These are phyloP conservation scores for Oryza australiensis DNA, from an alignment of 176 grass and related monocot genomes.

Conservation along the genomic window DNA sequence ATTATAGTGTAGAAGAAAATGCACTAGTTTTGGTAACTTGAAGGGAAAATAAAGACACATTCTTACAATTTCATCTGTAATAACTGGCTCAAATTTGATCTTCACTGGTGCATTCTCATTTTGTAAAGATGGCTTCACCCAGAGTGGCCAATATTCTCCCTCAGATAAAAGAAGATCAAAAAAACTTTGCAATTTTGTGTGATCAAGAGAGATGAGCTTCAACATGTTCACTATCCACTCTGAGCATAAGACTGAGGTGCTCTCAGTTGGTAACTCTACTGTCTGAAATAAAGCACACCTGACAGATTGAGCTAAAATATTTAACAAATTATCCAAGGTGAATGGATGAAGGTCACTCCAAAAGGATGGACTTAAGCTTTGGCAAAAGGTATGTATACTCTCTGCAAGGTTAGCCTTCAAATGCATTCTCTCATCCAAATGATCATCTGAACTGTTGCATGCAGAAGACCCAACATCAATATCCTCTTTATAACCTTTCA, in stretches of 20 bases:
- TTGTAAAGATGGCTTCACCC: conserved; percentile 56
- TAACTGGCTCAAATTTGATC: conserved; percentile 28
- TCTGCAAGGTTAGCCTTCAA: conserved; percentile 56
- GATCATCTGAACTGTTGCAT: conserved; percentile 19
- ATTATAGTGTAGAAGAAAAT: neutral
- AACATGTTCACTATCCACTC: conserved; percentile 72
- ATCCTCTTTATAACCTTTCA: conserved; percentile 29
- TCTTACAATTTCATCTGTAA: conserved; percentile 45
- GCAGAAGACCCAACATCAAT: conserved; percentile 13
- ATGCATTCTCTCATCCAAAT: conserved; percentile 40
- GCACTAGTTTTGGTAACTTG: neutral
- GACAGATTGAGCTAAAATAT: conserved; percentile 73
- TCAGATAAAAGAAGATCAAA: conserved; percentile 70
- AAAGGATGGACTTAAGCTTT: conserved; percentile 61
- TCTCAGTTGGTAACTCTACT: conserved; percentile 39
- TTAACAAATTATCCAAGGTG: conserved; percentile 54
- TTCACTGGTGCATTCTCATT: conserved; percentile 32
- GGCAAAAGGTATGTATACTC: conserved; percentile 54
- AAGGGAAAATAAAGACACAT: neutral
- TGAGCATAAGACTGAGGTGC: conserved; percentile 51
- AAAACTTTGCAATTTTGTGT: conserved; percentile 60
- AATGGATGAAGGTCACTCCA: conserved; percentile 52
- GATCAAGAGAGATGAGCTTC: conserved; percentile 55
- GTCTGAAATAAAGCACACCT: conserved; percentile 73
- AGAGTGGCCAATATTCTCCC: conserved; percentile 77